Evolutionary conservation across 306 rosid genomes (phyloP).

Genomic region (Crataegus laevigata): DNA sequence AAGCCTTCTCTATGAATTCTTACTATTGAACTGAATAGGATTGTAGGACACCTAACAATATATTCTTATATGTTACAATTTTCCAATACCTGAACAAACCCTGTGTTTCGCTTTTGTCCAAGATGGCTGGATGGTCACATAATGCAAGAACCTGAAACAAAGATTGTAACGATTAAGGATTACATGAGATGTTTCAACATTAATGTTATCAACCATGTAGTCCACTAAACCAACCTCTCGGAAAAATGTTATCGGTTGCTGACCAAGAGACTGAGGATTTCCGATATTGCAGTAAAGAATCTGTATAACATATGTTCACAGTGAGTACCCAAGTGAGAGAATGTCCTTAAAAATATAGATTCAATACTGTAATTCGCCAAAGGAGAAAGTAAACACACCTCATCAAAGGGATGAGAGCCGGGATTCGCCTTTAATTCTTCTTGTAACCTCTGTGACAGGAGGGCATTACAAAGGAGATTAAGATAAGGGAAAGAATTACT

Average conservation of each 20-base stretch:
- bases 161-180: slow-evolving; percentile 3
- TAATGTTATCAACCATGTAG: slow-evolving; percentile 7
- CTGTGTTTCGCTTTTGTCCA: slow-evolving; percentile 87
- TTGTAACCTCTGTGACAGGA: slow-evolving; percentile 61
- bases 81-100: slow-evolving; percentile 78
- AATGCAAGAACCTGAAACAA: slow-evolving; percentile 66
- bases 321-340: neutral
- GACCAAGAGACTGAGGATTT: slow-evolving; percentile 94
- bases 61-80: neutral
- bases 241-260: slow-evolving; percentile 75
- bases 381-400: slow-evolving; percentile 41
- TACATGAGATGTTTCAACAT: slow-evolving; percentile 1
- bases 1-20: neutral
- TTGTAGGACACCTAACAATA: neutral
- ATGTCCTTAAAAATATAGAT: neutral
- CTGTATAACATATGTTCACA: slow-evolving; percentile 28
- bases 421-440: slow-evolving; percentile 56
- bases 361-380: neutral
- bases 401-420: slow-evolving; percentile 75
- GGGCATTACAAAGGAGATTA: slow-evolving; percentile 2
- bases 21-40: neutral
- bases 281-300: slow-evolving; percentile 92
- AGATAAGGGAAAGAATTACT: neutral
- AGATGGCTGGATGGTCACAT: slow-evolving; percentile 73
- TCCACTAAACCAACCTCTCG: slow-evolving; percentile 67